These are phyloP conservation scores for Sugiyamaella marilandica DNA, from an alignment of 805 yeast genomes.

Conservation along the genomic window DNA sequence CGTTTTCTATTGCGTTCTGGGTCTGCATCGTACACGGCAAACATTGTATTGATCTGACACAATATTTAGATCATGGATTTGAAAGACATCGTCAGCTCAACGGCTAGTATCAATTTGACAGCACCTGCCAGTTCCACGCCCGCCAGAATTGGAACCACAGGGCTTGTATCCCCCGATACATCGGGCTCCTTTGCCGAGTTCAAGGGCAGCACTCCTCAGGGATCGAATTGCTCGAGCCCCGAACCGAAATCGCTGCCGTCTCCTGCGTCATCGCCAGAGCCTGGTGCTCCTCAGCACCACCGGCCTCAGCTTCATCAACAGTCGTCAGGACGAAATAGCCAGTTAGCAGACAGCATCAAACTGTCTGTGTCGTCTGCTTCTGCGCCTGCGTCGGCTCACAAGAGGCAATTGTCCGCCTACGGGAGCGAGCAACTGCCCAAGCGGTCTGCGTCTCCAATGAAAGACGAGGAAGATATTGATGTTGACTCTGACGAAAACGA, in stretches of 20 bases:
- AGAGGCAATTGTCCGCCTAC: conserved; percentile 4
- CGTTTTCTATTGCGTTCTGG: neutral
- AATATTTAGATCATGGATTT: conserved; percentile 13
- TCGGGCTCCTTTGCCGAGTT: neutral
- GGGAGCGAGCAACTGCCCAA: neutral
- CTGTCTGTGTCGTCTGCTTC: too few relatives aligned
- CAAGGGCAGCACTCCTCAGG: too few relatives aligned
- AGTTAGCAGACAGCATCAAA: too few relatives aligned
- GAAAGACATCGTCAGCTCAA: conserved; percentile 17
- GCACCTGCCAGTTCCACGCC: neutral
- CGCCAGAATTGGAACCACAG: neutral
- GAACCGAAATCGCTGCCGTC: neutral
- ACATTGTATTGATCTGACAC: neutral
- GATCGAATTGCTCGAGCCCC: neutral
- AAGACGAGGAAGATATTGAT: neutral
- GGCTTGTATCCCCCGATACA: neutral
- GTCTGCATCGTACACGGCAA: neutral
- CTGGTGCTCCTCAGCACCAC: neutral
- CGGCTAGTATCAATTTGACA: neutral
- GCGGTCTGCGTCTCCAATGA: neutral
- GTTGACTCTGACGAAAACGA: neutral
- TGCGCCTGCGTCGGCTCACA: conserved; percentile 2
- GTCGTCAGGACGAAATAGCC: neutral
- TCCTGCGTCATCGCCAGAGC: neutral
- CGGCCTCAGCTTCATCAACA: neutral